phyloP scores from a whole-genome alignment of 2,329 filamentous ascomycete species.

The Apiospora hydei region DNA sequence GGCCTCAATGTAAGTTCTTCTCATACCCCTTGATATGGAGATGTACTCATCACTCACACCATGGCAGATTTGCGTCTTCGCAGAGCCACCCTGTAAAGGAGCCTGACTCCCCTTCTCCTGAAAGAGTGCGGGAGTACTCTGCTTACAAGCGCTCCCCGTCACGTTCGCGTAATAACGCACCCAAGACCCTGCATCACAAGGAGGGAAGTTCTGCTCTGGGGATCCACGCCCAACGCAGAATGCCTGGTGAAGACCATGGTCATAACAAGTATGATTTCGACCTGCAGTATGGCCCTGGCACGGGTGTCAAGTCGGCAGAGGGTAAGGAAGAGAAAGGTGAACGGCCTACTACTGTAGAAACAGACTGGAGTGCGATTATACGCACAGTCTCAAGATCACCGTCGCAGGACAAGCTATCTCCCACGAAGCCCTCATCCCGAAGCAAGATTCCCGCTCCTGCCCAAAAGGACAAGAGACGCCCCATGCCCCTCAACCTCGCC shows the following conservation, averaged over 20 bases:
- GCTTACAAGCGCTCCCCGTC: neutral
- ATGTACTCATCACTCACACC: neutral
- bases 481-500: conserved; percentile 32
- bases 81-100: neutral
- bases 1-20: conserved; percentile 15
- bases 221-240: neutral
- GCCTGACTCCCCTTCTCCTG: neutral
- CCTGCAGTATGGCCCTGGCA: neutral
- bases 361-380: conserved; percentile 27
- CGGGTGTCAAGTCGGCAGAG: neutral
- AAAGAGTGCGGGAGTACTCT: neutral
- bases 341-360: conserved; percentile 37
- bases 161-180: neutral
- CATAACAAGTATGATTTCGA: conserved; percentile 24
- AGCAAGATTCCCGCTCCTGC: neutral
- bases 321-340: conserved; percentile 10
- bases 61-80: conserved; percentile 9
- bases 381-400: conserved; percentile 8
- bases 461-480: conserved; percentile 28
- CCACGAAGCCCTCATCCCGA: neutral
- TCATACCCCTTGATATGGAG: neutral
- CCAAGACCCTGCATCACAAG: conserved; percentile 8
- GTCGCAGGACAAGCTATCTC: neutral
- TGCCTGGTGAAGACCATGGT: neutral
- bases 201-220: conserved; percentile 7